Evolutionary conservation across 805 yeast genomes (phyloP).

Genomic region (Pichia pseudocactophila): DNA sequence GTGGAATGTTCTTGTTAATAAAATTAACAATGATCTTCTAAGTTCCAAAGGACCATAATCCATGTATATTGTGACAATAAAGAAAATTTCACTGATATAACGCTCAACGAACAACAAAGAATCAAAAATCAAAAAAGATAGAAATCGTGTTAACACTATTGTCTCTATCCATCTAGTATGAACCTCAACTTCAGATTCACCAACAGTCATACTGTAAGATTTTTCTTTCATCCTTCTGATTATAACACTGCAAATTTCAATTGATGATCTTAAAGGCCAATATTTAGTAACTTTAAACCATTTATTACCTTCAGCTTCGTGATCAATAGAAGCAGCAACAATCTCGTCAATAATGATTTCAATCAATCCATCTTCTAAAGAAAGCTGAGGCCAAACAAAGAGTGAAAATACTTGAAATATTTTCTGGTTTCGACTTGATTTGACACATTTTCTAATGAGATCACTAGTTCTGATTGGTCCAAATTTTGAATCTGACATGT

Average conservation of each 20-base stretch:
- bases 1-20: conserved; percentile 60
- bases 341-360: conserved; percentile 62
- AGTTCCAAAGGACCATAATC: conserved; percentile 45
- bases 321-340: conserved; percentile 63
- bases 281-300: conserved; percentile 58
- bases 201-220: conserved; percentile 39
- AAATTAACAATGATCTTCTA: conserved; percentile 50
- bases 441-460: conserved; percentile 53
- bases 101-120: conserved; percentile 50
- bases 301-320: conserved; percentile 64
- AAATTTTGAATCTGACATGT: conserved; percentile 40
- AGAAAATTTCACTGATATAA: conserved; percentile 64
- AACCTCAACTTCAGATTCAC: conserved; percentile 37
- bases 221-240: conserved; percentile 47
- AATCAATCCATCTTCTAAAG: conserved; percentile 51
- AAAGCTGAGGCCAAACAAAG: conserved; percentile 59
- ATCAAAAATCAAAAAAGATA: conserved; percentile 63
- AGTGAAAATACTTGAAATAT: conserved; percentile 47
- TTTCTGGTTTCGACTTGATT: conserved; percentile 42
- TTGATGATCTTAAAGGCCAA: conserved; percentile 57
- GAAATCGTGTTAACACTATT: conserved; percentile 53
- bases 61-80: conserved; percentile 54
- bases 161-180: conserved; percentile 64
- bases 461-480: conserved; percentile 57
- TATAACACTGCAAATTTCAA: conserved; percentile 62